Base-by-base conservation (phyloP, 2,329 filamentous ascomycete genomes). In the Coniella vitis region DNA sequence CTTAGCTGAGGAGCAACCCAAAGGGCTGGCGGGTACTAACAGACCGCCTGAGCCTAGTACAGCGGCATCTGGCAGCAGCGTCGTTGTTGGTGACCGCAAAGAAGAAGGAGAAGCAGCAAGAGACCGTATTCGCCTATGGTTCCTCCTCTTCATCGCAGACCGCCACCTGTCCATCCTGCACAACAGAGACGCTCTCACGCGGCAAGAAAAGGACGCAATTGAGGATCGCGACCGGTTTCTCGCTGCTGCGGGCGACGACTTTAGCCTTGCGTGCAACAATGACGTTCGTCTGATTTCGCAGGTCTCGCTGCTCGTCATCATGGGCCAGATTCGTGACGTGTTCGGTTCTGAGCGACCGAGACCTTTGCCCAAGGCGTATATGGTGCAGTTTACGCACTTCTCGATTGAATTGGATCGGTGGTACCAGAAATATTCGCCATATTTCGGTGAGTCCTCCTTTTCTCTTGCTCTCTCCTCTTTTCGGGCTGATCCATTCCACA, bases 261-360 rank as follows among this genome's bases (percentile, higher is more conserved):
- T 20, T 14, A 14, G 25, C 25, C 25, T 22, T 9, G 14, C 9
- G 2, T 29, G 20, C 14, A 41, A 41, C 22, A n/a, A 14, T 4
- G 38, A 41, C n/a, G 29, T 41, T 16, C 38, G 38, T 10, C 38
- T 41, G 20, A 41, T 41, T 21, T 41, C 38, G n/a, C 38, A 41
- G 21, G 38, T 41, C 14, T 41, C 38, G n/a, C 22, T 41, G 2
- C 12, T 41, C 4, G 38, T 41, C 22, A 41, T 41, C 38, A 41
- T 41, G 38, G 38, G 38, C 12, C 38, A 41, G 8, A 41, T 41
- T n/a, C 38, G 38, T 8, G 38, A 41, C n/a, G 22, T 41, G 16
- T 14, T 41, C 7, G 38, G 38, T 10, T 41, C 13, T 29, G 38
- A 41, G 38, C 20, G 38, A 4, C 21, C 38, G 8, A 41, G 38